These are phyloP conservation scores for Hymenoscyphus repandus DNA, from an alignment of 2,329 filamentous ascomycete genomes.

Conservation along the genomic window DNA sequence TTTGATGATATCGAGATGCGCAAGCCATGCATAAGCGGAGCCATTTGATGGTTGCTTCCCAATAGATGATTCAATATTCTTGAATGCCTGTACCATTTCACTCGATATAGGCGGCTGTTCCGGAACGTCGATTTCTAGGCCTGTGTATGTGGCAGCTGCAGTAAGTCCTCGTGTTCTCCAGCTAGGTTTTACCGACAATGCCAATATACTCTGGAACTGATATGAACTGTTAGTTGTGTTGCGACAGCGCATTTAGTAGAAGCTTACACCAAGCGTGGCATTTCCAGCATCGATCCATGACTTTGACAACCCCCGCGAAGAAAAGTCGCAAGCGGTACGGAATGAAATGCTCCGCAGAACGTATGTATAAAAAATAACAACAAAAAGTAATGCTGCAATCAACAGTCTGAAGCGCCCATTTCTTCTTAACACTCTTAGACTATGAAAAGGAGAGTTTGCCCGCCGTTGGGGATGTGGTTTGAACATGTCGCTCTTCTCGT, in stretches of 20 bases:
- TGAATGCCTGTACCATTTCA: constrained; percentile 1
- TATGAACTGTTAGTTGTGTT: not conserved
- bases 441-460: not conserved
- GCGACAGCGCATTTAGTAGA: not conserved
- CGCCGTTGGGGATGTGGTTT: not conserved
- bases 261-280: constrained; percentile 1
- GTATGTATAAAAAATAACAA: not conserved
- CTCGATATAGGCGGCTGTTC: not conserved
- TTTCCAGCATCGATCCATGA: not conserved
- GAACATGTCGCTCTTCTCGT: not conserved
- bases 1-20: constrained; percentile 2
- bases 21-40: constrained; percentile 5
- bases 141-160: constrained; percentile 1
- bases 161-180: constrained; percentile 1
- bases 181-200: not conserved
- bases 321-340: not conserved
- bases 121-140: not conserved
- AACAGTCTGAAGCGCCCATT: not conserved
- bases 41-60: constrained; percentile 1
- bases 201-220: constrained; percentile 2
- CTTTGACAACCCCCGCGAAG: not conserved
- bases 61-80: not conserved
- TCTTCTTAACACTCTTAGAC: not conserved
- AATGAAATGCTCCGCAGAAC: not conserved
- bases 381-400: not conserved